Evolutionary conservation across 768 basidiomycete genomes (phyloP).

Genomic region (Termitomyces sp.): DNA sequence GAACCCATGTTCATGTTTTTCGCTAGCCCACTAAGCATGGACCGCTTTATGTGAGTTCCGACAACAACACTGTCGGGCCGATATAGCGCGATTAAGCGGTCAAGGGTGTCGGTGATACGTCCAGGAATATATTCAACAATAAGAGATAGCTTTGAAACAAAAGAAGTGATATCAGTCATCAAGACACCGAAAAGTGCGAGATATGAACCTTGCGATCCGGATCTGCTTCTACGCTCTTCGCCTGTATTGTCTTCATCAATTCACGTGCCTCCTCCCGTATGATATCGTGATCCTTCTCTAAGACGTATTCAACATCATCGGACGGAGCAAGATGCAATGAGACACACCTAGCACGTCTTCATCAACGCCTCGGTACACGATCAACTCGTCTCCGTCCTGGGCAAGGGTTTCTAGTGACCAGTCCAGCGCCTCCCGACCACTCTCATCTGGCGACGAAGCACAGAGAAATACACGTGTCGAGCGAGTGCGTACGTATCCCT

Average conservation of each 20-base stretch:
- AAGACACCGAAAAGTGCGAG: neutral
- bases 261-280: slow-evolving; percentile 83
- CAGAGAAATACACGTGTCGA: slow-evolving; percentile 87
- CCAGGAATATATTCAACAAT: slow-evolving; percentile 95
- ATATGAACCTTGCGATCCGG: slow-evolving; percentile 62
- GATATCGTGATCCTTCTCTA: slow-evolving; percentile 71
- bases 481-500: slow-evolving; percentile 68
- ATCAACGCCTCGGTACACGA: slow-evolving; percentile 88
- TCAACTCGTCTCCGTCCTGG: slow-evolving; percentile 87
- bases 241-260: slow-evolving; percentile 75
- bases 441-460: slow-evolving; percentile 84
- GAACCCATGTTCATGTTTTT: slow-evolving; percentile 25
- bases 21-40: slow-evolving; percentile 32
- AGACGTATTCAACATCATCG: neutral
- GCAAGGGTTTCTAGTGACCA: slow-evolving; percentile 87
- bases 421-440: slow-evolving; percentile 81
- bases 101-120: slow-evolving; percentile 81
- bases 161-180: neutral
- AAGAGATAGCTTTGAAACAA: slow-evolving; percentile 59
- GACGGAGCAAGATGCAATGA: neutral
- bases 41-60: slow-evolving; percentile 71
- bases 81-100: slow-evolving; percentile 88
- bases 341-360: slow-evolving; percentile 73
- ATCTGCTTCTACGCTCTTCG: slow-evolving; percentile 73
- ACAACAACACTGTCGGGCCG: slow-evolving; percentile 91